Conservation (phyloP, 1,139 yeast species). For the Saccharomyces hybrid region DNA sequence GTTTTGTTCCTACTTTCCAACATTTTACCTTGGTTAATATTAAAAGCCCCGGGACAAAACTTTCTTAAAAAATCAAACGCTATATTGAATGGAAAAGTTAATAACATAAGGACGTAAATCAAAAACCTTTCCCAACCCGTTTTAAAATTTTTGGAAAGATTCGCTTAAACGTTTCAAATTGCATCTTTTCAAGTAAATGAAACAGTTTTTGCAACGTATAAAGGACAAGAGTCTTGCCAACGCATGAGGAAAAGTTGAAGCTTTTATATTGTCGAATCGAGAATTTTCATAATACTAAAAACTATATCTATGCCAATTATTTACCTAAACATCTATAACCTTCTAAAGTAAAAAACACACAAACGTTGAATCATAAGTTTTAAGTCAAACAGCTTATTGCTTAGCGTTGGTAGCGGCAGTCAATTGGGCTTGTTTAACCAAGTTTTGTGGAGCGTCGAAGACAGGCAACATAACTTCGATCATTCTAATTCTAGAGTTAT, state of each 20-base stretch:
- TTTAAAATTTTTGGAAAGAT: too few relatives aligned
- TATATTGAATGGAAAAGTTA: too few relatives aligned
- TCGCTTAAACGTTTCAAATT: too few relatives aligned
- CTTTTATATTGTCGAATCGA: neutral
- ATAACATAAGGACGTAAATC: too few relatives aligned
- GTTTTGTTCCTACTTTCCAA: neutral
- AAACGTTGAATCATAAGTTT: neutral
- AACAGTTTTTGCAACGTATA: too few relatives aligned
- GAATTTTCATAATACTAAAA: neutral
- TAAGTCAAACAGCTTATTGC: conserved; percentile 11
- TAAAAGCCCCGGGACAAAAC: too few relatives aligned
- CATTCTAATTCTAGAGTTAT: conserved; percentile 54
- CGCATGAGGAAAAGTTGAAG: neutral
- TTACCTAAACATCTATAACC: neutral
- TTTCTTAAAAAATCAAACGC: too few relatives aligned
- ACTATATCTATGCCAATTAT: neutral
- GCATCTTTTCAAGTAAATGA: too few relatives aligned
- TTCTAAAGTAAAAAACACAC: neutral
- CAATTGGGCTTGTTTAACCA: conserved; percentile 68
- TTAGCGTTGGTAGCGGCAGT: conserved; percentile 58
- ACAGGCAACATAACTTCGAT: conserved; percentile 72
- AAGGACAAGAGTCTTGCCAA: too few relatives aligned
- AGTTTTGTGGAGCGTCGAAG: conserved; percentile 73
- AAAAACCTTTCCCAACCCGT: too few relatives aligned
- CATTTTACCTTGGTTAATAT: neutral